A percentile compares a stretch with the other conserved stretches of the same genome.
Conservation (phyloP, 2,329 filamentous ascomycete species). For the Verticillium longisporum region DNA sequence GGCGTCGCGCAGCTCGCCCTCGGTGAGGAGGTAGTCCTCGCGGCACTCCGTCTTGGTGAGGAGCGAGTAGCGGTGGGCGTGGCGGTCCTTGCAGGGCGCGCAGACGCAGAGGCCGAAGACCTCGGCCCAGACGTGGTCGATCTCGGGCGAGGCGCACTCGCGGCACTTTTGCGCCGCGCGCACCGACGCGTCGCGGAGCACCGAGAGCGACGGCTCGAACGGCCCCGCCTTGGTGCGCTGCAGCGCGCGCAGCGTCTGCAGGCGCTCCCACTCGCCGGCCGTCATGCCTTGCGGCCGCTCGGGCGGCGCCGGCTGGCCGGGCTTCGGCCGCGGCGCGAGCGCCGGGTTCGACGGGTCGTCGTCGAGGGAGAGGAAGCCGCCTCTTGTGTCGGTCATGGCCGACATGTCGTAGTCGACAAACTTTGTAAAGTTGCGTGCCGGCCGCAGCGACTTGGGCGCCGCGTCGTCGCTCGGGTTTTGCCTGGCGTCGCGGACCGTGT, state of each 20-base stretch:
- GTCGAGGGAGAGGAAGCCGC: conserved; percentile 83
- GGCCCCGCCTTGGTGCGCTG: conserved; percentile 70
- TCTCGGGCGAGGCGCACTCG: conserved; percentile 78
- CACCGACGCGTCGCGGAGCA: conserved; percentile 56
- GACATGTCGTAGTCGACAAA: conserved; percentile 98
- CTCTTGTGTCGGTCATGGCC: conserved; percentile 96
- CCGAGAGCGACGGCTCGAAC: conserved; percentile 83
- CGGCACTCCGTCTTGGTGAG: conserved; percentile 95
- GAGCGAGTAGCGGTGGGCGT: conserved; percentile 87
- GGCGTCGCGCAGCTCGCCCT: conserved; percentile 79
- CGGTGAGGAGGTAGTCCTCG: conserved; percentile 92
- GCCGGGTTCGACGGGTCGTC: conserved; percentile 89
- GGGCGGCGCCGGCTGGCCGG: conserved; percentile 34
- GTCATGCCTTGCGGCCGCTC: conserved; percentile 84
- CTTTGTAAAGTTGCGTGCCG: conserved; percentile 83
- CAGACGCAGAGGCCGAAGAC: conserved; percentile 73
- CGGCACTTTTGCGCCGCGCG: conserved; percentile 66
- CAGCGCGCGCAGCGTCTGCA: conserved; percentile 67
- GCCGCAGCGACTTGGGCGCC: conserved; percentile 45
- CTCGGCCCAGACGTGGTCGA: conserved; percentile 94
- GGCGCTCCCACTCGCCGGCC: conserved; percentile 81
- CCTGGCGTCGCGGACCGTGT: conserved; percentile 64
- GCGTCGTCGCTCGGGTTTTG: conserved; percentile 33
- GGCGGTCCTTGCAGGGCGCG: conserved; percentile 77
- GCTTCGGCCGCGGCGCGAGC: conserved; percentile 39